These are phyloP conservation scores for Neostapfia colusana DNA, from an alignment of 176 grass and related monocot genomes.

Conservation along the genomic window DNA sequence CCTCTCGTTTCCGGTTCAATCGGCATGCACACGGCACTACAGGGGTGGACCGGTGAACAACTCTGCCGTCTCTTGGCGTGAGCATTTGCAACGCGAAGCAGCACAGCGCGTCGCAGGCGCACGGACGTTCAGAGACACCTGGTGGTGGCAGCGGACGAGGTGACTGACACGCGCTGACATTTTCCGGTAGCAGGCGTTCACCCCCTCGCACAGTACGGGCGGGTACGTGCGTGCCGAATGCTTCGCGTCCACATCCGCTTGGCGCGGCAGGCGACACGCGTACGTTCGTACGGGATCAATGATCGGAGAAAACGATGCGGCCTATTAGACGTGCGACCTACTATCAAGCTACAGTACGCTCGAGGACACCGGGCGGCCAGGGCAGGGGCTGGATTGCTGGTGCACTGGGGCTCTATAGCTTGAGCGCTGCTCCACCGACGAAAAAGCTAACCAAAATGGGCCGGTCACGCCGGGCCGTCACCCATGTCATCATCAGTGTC, in stretches of 20 bases:
- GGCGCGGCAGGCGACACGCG: neutral
- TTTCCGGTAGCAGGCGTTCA: neutral
- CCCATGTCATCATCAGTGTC: neutral
- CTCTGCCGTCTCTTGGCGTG: neutral
- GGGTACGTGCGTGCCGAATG: neutral
- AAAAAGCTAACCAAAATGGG: neutral
- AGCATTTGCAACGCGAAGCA: neutral
- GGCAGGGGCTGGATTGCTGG: neutral
- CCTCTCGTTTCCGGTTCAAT: neutral
- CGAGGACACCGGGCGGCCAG: neutral
- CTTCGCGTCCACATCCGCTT: neutral
- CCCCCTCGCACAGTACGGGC: neutral
- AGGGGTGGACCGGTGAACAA: neutral
- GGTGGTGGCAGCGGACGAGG: neutral
- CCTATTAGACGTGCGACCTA: neutral
- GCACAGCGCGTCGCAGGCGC: neutral
- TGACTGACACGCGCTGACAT: too few relatives aligned
- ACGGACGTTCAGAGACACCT: neutral
- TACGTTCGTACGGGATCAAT: too few relatives aligned
- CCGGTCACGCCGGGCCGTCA: slow-evolving; percentile 2
- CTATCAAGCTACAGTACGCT: neutral
- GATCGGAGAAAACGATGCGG: neutral
- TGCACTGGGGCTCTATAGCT: slow-evolving; percentile 1
- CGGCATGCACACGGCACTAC: neutral
- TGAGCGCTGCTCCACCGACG: neutral